These are phyloP conservation scores for Lodderomyces pseudojiufengensis DNA, from an alignment of 1,139 yeast genomes.

Conservation along the genomic window DNA sequence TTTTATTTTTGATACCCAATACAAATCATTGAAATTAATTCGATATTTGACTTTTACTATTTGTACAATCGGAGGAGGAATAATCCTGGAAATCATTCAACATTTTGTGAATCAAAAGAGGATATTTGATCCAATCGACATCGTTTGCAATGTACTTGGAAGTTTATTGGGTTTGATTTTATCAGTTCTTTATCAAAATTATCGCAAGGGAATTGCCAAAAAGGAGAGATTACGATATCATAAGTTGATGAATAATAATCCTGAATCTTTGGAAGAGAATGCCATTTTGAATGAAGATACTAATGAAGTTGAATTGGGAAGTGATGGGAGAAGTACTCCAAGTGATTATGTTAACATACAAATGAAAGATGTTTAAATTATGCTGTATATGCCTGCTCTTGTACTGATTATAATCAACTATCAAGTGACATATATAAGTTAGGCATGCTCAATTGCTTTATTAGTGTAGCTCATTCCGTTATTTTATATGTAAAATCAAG, in stretches of 20 bases:
- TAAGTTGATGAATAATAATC: slow-evolving; percentile 23
- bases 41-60: slow-evolving; percentile 39
- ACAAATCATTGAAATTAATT: slow-evolving; percentile 33
- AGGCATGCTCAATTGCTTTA: too few species aligned
- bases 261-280: slow-evolving; percentile 36
- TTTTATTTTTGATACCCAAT: slow-evolving; percentile 47
- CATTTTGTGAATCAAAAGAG: slow-evolving; percentile 41
- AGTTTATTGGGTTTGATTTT: slow-evolving; percentile 25
- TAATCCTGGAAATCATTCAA: slow-evolving; percentile 54
- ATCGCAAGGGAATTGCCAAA: slow-evolving; percentile 10
- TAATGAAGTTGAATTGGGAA: neutral
- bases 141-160: slow-evolving; percentile 40
- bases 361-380: slow-evolving; percentile 30
- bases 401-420: too few species aligned
- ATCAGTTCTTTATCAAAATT: slow-evolving; percentile 14
- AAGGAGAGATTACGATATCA: slow-evolving; percentile 7
- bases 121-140: slow-evolving; percentile 48
- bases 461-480: too few species aligned
- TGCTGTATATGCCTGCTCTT: too few species aligned
- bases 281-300: slow-evolving; percentile 39
- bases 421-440: too few species aligned
- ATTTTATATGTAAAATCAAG: too few species aligned
- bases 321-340: neutral
- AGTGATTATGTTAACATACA: slow-evolving; percentile 46
- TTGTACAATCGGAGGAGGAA: slow-evolving; percentile 45